Base-by-base conservation (phyloP, 148 eudicot species). In the Spergularia marina region DNA sequence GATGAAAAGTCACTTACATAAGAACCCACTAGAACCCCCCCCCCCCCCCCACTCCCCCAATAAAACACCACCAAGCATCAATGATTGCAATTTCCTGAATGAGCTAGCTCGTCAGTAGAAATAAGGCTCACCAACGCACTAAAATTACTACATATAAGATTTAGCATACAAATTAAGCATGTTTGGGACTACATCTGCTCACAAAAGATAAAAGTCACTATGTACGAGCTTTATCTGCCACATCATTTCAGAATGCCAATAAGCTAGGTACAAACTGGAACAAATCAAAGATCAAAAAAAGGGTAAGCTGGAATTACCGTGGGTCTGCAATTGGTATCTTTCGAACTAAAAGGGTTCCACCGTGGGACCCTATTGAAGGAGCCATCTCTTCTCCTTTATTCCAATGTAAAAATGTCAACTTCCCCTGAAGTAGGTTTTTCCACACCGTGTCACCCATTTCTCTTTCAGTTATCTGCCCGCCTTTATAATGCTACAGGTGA, bases 281-380 rank as follows among this genome's bases (percentile, higher is more conserved):
- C 64, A 60, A 10, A 53, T 62, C 1, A 30, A 4, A 51, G 16
- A 53, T 68, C 41, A 51, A n/a, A 69, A 55, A 65, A 72, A 72
- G 55, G 68, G 20, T 39, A 49, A 62, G 5, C 2, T 47, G 58
- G 57, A 72, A 75, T 80, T 92, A 95, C 99, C 76, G 84, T 81
- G 94, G 82, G 78, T 88, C 91, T 18, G 91, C 82, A 68, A 57
- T 72, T 60, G 99, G 91, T 77, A 95, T 78, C 81, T 84, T 95
- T 77, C 97, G 89, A 52, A 95, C 94, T 74, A 95, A 87, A 86
- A 95, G 92, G 53, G 96, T 92, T 74, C 92, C 96, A 74, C 96
- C 96, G 66, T 90, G 75, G 54, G 78, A 60, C 62, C 86, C 91
- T 55, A 94, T 84, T 12, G 86, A 82, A 10, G 97, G 98, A 65